Evolutionary conservation across 2,329 filamentous ascomycete genomes (phyloP).

Genomic region (Chaetomiaceae sp.): DNA sequence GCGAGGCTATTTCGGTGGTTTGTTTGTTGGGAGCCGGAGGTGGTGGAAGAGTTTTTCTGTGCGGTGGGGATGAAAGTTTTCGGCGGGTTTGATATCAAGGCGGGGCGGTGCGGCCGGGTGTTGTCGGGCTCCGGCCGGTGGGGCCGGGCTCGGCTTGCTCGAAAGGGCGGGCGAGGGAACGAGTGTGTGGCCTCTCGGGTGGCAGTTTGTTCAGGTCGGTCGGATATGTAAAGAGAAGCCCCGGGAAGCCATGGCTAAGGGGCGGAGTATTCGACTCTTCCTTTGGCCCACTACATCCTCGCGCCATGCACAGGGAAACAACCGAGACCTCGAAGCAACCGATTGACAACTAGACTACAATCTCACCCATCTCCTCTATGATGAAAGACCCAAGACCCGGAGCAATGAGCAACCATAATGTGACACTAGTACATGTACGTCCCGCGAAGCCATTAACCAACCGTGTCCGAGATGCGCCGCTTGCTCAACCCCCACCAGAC

Average conservation of each 20-base stretch:
- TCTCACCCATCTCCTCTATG: conserved; percentile 46
- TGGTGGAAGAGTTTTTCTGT: background rate
- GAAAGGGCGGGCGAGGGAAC: background rate
- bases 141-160: too few species aligned
- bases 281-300: too few species aligned
- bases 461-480: conserved; percentile 24
- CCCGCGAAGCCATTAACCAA: conserved; percentile 29
- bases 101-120: background rate
- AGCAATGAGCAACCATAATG: conserved; percentile 40
- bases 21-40: background rate
- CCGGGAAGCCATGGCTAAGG: too few species aligned
- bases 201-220: too few species aligned
- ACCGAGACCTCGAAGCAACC: conserved; percentile 15
- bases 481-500: conserved; percentile 18
- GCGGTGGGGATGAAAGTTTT: background rate
- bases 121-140: too few species aligned
- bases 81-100: background rate
- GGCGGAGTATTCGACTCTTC: too few species aligned
- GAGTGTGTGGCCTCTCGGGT: too few species aligned
- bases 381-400: conserved; percentile 37
- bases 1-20: conserved; percentile 38
- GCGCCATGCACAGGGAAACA: too few species aligned
- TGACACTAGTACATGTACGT: conserved; percentile 50
- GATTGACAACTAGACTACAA: conserved; percentile 35
- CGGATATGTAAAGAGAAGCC: too few species aligned